Evolutionary conservation across 768 basidiomycete species (phyloP).

Genomic region (Leucosporidium yakuticum): DNA sequence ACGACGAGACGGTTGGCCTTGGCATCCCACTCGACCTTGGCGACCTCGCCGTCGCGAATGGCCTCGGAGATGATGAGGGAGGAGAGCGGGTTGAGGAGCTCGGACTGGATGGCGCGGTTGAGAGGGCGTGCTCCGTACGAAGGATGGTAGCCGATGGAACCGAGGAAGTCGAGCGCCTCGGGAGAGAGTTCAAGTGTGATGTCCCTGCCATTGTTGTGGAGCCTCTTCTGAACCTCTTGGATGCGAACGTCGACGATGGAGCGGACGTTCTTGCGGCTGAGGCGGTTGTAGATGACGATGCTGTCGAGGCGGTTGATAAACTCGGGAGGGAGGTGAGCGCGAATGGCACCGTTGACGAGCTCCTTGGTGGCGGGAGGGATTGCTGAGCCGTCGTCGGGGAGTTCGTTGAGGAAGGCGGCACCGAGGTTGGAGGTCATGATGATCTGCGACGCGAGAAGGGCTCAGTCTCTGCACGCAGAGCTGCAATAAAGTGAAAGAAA

Average conservation of each 20-base stretch:
- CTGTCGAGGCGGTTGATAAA: conserved; percentile 40
- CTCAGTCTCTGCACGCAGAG: no score
- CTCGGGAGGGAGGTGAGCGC: conserved; percentile 46
- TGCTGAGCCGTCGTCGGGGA: conserved; percentile 42
- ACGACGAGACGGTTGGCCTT: conserved; percentile 71
- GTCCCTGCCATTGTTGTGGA: conserved; percentile 62
- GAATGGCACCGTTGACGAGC: conserved; percentile 45
- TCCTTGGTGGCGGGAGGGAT: conserved; percentile 35
- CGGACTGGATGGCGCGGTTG: conserved; percentile 82
- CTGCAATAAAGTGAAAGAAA: background rate
- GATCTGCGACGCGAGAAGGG: background rate
- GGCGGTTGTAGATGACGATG: conserved; percentile 57
- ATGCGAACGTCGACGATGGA: conserved; percentile 86
- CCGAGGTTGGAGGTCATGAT: conserved; percentile 45
- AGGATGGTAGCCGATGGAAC: conserved; percentile 69
- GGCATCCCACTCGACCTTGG: conserved; percentile 68
- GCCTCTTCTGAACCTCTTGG: conserved; percentile 73
- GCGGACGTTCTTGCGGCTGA: conserved; percentile 68
- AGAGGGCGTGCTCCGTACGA: conserved; percentile 87
- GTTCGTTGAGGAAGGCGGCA: conserved; percentile 45
- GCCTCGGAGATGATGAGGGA: conserved; percentile 74
- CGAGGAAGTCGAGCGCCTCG: conserved; percentile 61
- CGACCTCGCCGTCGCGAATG: conserved; percentile 72
- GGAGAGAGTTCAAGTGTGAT: conserved; percentile 70
- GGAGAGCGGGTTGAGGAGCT: conserved; percentile 85